A percentile compares a stretch with the other conserved stretches of the same genome.
Conservation (phyloP, 345 rosid species). For the Bruguiera gymnorhiza region DNA sequence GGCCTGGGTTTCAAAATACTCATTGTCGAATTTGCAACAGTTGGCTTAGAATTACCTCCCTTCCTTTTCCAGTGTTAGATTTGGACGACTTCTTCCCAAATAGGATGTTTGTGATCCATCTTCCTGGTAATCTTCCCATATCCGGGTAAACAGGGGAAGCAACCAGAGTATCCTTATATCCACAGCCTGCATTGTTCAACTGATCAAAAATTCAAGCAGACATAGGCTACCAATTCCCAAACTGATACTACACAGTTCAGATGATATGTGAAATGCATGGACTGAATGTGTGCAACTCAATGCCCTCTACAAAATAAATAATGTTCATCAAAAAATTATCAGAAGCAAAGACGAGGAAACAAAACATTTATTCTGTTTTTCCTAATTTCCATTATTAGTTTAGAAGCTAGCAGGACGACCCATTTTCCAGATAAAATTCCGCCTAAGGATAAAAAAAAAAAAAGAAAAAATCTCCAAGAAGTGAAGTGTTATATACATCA, state of each 20-base stretch:
- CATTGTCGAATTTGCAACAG: background rate
- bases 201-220: background rate
- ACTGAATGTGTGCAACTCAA: too few relatives aligned
- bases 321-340: too few relatives aligned
- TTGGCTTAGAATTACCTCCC: conserved; percentile 47
- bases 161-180: conserved; percentile 23
- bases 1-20: background rate
- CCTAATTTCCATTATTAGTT: too few relatives aligned
- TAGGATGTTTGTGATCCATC: conserved; percentile 77
- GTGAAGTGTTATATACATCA: too few relatives aligned
- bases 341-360: too few relatives aligned
- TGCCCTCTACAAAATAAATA: too few relatives aligned
- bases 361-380: too few relatives aligned
- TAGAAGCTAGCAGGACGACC: too few relatives aligned
- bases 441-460: too few relatives aligned
- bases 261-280: background rate
- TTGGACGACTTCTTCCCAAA: conserved; percentile 83
- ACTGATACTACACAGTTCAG: conserved; percentile 1
- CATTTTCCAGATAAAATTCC: too few relatives aligned
- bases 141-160: conserved; percentile 6
- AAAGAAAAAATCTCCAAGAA: too few relatives aligned
- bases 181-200: conserved; percentile 17
- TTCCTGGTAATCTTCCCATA: conserved; percentile 79
- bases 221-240: background rate
- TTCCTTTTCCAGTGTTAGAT: conserved; percentile 48